Evolutionary conservation across 768 basidiomycete species (phyloP), one percentile per base, ranked within the genome.

Genomic region (Lyophyllum decastes): DNA sequence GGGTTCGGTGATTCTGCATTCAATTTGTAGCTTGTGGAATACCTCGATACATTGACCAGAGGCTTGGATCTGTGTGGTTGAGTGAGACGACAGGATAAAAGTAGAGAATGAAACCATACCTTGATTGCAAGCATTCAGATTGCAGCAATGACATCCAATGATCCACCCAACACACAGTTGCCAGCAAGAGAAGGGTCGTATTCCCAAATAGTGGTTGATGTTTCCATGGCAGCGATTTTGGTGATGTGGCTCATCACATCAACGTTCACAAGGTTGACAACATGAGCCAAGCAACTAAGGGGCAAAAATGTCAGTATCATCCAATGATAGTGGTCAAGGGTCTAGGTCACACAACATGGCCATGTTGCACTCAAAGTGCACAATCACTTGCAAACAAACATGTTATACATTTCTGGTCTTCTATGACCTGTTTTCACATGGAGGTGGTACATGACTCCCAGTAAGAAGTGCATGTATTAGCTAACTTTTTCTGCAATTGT

Each of bases 161-260:
- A 65, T 8, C 65, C 60, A n/a, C 61, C 60, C 17, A 68, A 54
- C 2, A 73, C 61, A n/a, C 54, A 45, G 48, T 73, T 73, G 26
- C 58, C 56, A 3, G 33, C 7, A 9, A 55, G 38, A 0, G 14
- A 22, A 2, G 73, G 73, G 43, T 74, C 66, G 41, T 66, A 73
- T 27, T 73, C 70, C 72, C 72, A 76, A 16, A 76, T 74, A 0
- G 69, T 68, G 0, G 54, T 63, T 11, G 59, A 54, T 5, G 55
- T 73, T 40, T 73, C 64, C 8, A 72, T 52, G 0, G 60, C 61
- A 0, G 63, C 61, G 14, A 66, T 66, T 47, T 66, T 62, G 0
- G 69, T 73, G 21, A 74, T 64, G 16, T 59, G 38, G 0, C 17
- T 7, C 44, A 45, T 45, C 12, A 45, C 19, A 8, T 21, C 24